phyloP scores from a whole-genome alignment of 495 filamentous ascomycete species.

The Recurvomyces mirabilis region DNA sequence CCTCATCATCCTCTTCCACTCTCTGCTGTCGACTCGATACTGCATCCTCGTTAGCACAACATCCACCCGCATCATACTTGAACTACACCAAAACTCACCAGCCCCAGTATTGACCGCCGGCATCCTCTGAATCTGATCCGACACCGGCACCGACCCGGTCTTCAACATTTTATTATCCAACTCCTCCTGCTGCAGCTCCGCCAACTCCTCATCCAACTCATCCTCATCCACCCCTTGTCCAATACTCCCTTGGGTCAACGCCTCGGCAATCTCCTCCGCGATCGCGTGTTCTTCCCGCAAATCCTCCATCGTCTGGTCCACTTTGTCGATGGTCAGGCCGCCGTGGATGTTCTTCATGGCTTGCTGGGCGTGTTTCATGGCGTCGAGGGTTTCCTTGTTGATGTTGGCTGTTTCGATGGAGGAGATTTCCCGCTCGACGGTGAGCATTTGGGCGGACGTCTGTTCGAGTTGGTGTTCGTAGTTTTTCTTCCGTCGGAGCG shows the following conservation, averaged over 20 bases:
- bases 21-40: constrained; percentile 44
- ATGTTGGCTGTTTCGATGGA: constrained; percentile 97
- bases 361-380: constrained; percentile 78
- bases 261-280: constrained; percentile 80
- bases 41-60: constrained; percentile 15
- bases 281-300: constrained; percentile 85
- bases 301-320: constrained; percentile 91
- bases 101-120: constrained; percentile 61
- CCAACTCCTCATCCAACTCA: constrained; percentile 71
- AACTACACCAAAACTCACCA: constrained; percentile 44
- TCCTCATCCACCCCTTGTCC: constrained; percentile 71
- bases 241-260: constrained; percentile 61
- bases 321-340: constrained; percentile 79
- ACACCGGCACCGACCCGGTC: constrained; percentile 66
- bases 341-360: constrained; percentile 91
- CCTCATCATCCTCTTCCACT: constrained; percentile 75
- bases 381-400: constrained; percentile 88
- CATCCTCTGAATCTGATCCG: constrained; percentile 58
- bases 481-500: constrained; percentile 88
- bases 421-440: constrained; percentile 90
- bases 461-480: constrained; percentile 85
- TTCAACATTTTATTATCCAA: constrained; percentile 90
- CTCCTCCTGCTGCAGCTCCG: constrained; percentile 68
- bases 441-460: constrained; percentile 76
- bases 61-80: background rate